Base-by-base conservation (phyloP, 805 yeast genomes). In the Henningerozyma blattae region DNA sequence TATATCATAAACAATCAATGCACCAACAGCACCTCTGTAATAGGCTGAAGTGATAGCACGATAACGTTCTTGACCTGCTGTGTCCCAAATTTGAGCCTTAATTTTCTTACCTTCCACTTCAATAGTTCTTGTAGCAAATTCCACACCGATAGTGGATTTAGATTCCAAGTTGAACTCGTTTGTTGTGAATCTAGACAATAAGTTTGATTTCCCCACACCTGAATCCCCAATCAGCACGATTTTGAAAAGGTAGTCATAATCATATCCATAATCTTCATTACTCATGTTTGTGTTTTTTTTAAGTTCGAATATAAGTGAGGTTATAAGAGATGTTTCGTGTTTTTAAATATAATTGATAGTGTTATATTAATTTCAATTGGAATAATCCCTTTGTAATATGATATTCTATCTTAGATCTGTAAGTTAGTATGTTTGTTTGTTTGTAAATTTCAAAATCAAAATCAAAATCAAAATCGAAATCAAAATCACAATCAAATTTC, bases 21-120 rank as follows among this genome's bases (percentile, higher is more conserved):
- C 97, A 39, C 98, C 98, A 35, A 87, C 95, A 1, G 98, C 97
- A 28, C 97, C 98, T 56, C 98, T 73, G 59, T 89, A 89, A 64
- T 89, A 89, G 5, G 97, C 97, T 37, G 91, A 77, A 22, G 98
- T 91, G 58, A 89, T 89, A 30, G 98, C 97, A 50, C 98, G 75
- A 67, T 91, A 89, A 59, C 98, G 76, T 61, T 89, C 98, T 65
- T 89, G 98, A 41, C 98, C 98, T 2, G 98, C 98, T 25, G 98
- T 89, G 61, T 89, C 98, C 98, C 98, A 89, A 47, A 86, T 79
- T 61, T 85, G 94, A 4, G 93, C 89, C 58, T 83, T 84, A 46
- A 83, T 79, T 54, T 84, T 64, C 52, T 80, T 81, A 28, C 85
- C 86, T 44, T 81, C 89, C 41, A 82, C 77, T 49, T 81, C 89